Evolutionary conservation across 805 yeast genomes (phyloP).

Genomic region (Scheffersomyces amazonensis): DNA sequence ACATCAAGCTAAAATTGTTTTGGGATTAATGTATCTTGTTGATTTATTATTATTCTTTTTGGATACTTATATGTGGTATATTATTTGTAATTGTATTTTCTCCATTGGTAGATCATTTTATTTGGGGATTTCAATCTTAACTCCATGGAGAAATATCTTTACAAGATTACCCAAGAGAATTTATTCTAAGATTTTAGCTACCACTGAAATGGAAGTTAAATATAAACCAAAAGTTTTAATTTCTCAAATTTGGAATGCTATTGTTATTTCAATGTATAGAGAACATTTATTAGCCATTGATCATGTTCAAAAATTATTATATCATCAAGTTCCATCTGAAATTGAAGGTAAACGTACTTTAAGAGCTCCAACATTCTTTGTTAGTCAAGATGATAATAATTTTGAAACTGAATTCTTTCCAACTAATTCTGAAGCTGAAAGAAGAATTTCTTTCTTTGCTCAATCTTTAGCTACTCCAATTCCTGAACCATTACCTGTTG

Average conservation of each 20-base stretch:
- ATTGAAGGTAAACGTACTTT: conserved; percentile 97
- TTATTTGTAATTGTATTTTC: conserved; percentile 89
- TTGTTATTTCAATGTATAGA: conserved; percentile 98
- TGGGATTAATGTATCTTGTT: conserved; percentile 90
- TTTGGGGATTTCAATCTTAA: conserved; percentile 96
- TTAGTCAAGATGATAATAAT: conserved; percentile 93
- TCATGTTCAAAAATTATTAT: conserved; percentile 94
- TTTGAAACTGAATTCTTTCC: conserved; percentile 98
- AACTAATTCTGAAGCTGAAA: conserved; percentile 95
- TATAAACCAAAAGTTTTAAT: conserved; percentile 97
- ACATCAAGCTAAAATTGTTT: conserved; percentile 83
- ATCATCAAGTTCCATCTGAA: conserved; percentile 98
- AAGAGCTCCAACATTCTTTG: conserved; percentile 98
- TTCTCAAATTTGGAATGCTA: conserved; percentile 99
- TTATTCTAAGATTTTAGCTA: conserved; percentile 94
- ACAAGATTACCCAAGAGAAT: conserved; percentile 98
- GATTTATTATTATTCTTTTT: conserved; percentile 94
- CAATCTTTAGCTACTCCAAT: conserved; percentile 98
- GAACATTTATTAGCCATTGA: conserved; percentile 97
- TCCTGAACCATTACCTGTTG: conserved; percentile 98
- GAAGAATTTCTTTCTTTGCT: conserved; percentile 99
- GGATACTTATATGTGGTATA: conserved; percentile 99
- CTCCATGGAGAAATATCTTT: conserved; percentile 99
- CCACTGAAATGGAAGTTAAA: conserved; percentile 98
- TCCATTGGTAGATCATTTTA: conserved; percentile 98